Evolutionary conservation across 192 early-diverging fungal species (phyloP), one percentile per base, ranked within the genome.

Genomic region (Spizellomyces sp.): DNA sequence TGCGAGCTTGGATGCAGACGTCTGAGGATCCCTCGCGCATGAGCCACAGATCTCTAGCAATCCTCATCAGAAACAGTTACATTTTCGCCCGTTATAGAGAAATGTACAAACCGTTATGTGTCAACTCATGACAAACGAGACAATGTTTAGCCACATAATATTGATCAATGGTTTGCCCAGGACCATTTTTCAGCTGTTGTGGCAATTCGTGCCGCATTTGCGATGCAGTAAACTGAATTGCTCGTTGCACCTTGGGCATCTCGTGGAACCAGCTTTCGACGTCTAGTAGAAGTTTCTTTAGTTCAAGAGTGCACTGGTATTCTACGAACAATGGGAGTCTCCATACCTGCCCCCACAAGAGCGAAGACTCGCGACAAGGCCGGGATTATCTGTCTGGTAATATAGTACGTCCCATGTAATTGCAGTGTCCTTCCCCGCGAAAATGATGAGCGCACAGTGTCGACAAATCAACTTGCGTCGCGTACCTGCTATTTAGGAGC

Each of bases 341-440:
- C 27, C 48, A 77, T 75, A 79, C 90, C 86, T 6, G 84, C 88
- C 42, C 94, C 95, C 0, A 94, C 80, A 4, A 96, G 79, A 21
- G 89, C 89, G 52, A 98, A 90, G 9, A 95, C 77, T 15, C 96
- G 73, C 47, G 87, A 78, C 9, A 98, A 78, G 1, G 92, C 86
- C 5, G 94, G 93, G 41, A 93, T 88, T 9, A 95, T 86, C 81
- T 94, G 92, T 75, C 92, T 93, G 2, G 80, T 78, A 56, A 98
- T 90, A 70, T 98, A 98, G 69, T 95, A 96, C 43, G 83, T 83
- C 7, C 84, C 88, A 74, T 98, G 84, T 12, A 94, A 74, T 15
- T 86, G 80, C 22, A 95, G 77, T 12, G 89, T 83, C 65, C 87
- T 88, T 56, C 86, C 80, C 22, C 69, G 27, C 27, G 27, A 36